phyloP scores from a whole-genome alignment of 2,329 filamentous ascomycete genomes.

The Diplodia corticola region DNA sequence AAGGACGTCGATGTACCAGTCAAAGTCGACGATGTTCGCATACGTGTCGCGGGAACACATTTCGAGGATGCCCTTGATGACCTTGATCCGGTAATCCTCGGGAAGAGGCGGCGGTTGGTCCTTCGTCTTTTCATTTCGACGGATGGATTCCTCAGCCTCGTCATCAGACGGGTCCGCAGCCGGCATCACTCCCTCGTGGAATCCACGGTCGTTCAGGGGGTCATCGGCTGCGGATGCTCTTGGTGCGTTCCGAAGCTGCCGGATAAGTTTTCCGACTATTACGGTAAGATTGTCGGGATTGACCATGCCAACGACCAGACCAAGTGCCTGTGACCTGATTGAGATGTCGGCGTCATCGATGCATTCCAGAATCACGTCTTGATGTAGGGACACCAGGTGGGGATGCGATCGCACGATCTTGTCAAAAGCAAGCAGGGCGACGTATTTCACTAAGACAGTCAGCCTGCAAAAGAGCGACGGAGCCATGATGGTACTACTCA shows the following conservation, averaged over 20 bases:
- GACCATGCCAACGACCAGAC: conserved; percentile 92
- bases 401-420: conserved; percentile 90
- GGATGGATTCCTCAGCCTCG: conserved; percentile 56
- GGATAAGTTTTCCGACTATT: conserved; percentile 83
- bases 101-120: conserved; percentile 65
- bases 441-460: conserved; percentile 77
- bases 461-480: neutral
- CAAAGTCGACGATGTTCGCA: conserved; percentile 81
- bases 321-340: conserved; percentile 87
- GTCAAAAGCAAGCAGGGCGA: conserved; percentile 91
- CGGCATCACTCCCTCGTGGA: conserved; percentile 46
- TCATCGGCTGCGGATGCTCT: conserved; percentile 52
- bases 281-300: conserved; percentile 79
- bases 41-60: conserved; percentile 94
- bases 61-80: conserved; percentile 77
- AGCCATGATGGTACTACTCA: conserved; percentile 50
- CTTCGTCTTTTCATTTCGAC: conserved; percentile 51
- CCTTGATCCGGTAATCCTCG: conserved; percentile 80
- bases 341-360: conserved; percentile 95
- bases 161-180: conserved; percentile 60
- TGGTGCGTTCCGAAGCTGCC: conserved; percentile 72
- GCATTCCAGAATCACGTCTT: conserved; percentile 94
- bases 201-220: conserved; percentile 49
- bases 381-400: conserved; percentile 83
- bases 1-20: conserved; percentile 94